Conservation (phyloP, 2,329 filamentous ascomycete genomes). For the Stagonosporopsis cucurbitacearum region DNA sequence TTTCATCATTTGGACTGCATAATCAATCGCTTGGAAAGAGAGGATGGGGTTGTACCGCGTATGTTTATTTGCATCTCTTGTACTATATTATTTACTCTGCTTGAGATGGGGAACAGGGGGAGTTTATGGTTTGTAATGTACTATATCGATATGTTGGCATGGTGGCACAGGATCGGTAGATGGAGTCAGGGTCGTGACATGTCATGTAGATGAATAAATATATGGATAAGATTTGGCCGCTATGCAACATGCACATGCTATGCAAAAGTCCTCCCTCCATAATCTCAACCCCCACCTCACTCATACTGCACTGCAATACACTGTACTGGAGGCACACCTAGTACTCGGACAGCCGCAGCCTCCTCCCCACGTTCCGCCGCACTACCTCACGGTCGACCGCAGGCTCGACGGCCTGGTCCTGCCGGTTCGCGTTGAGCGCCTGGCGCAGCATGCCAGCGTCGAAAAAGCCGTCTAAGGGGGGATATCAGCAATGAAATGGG, state of each 20-base stretch:
- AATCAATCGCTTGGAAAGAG: no score
- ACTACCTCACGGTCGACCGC: slow-evolving; percentile 67
- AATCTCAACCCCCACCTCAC: no score
- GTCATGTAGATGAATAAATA: background rate
- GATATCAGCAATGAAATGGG: slow-evolving; percentile 41
- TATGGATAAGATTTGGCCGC: background rate
- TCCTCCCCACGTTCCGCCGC: slow-evolving; percentile 75
- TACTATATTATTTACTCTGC: no score
- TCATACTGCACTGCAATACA: background rate
- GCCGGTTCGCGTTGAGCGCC: slow-evolving; percentile 76
- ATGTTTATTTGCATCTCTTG: no score
- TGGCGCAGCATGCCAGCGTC: slow-evolving; percentile 94
- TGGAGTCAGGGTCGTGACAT: background rate
- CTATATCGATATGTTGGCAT: no score
- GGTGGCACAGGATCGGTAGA: background rate
- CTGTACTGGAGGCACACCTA: slow-evolving; percentile 39
- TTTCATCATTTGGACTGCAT: no score
- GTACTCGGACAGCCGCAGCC: slow-evolving; percentile 73
- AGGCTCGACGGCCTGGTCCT: slow-evolving; percentile 55
- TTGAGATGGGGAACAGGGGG: no score
- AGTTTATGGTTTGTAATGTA: no score
- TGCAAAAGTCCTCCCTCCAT: background rate
- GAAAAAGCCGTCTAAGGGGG: slow-evolving; percentile 84
- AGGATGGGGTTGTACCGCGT: no score
- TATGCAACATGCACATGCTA: background rate